These are phyloP conservation scores for Magnaporthiopsis incrustans DNA, from an alignment of 2,329 filamentous ascomycete species.

Conservation along the genomic window DNA sequence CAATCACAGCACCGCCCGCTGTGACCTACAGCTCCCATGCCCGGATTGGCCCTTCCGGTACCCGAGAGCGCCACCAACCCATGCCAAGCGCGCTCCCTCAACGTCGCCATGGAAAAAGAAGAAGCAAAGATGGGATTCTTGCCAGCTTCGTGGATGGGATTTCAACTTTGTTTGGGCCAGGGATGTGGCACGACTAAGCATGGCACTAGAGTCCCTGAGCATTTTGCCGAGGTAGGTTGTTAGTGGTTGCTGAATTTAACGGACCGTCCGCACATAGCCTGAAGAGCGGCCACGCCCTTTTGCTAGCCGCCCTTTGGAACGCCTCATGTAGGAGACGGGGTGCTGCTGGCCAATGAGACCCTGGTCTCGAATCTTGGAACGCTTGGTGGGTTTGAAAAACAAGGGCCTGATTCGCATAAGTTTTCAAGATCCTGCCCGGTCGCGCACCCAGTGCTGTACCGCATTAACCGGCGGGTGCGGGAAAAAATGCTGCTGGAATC, in stretches of 20 bases:
- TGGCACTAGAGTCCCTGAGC: not conserved
- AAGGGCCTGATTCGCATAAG: slow-evolving; percentile 27
- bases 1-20: not conserved
- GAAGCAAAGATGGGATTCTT: not conserved
- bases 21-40: not conserved
- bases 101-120: not conserved
- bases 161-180: not conserved
- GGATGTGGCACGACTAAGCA: not conserved
- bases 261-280: not conserved
- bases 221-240: not conserved
- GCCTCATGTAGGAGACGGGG: slow-evolving; percentile 24
- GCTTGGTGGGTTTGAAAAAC: slow-evolving; percentile 30
- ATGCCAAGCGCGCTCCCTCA: not conserved
- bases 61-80: not conserved
- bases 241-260: not conserved
- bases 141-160: not conserved
- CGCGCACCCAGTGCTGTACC: slow-evolving; percentile 7
- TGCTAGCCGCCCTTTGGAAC: slow-evolving; percentile 37
- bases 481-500: not conserved
- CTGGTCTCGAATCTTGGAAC: slow-evolving; percentile 26
- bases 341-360: slow-evolving; percentile 28
- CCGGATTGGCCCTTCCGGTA: not conserved
- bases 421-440: slow-evolving; percentile 20
- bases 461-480: slow-evolving; percentile 11
- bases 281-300: not conserved